These are phyloP conservation scores for Amanita polypyramis DNA, from an alignment of 768 basidiomycete species.

Conservation along the genomic window DNA sequence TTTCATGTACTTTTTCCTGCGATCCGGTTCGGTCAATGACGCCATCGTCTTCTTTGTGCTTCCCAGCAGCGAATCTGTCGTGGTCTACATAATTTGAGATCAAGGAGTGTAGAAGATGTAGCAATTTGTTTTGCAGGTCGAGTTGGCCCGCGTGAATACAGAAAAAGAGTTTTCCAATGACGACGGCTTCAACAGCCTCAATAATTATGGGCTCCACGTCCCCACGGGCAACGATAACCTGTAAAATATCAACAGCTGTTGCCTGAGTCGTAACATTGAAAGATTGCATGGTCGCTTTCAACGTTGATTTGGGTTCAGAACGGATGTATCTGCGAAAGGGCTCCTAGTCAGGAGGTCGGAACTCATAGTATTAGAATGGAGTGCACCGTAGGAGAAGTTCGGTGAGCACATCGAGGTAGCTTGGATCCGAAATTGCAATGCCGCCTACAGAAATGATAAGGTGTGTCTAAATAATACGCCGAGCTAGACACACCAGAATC, in stretches of 20 bases:
- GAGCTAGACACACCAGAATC: slow-evolving; percentile 36
- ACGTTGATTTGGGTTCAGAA: slow-evolving; percentile 55
- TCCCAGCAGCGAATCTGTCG: slow-evolving; percentile 13
- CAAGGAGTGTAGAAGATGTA: slow-evolving; percentile 83
- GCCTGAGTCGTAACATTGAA: slow-evolving; percentile 63
- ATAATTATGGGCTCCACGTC: slow-evolving; percentile 57
- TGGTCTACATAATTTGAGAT: slow-evolving; percentile 31
- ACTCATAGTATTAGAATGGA: slow-evolving; percentile 11
- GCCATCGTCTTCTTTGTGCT: slow-evolving; percentile 21
- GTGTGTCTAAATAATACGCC: slow-evolving; percentile 2
- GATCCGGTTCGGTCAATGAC: slow-evolving; percentile 21
- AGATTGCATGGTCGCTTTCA: slow-evolving; percentile 42
- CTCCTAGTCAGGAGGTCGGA: not conserved
- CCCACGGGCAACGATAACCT: slow-evolving; percentile 71
- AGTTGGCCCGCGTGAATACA: slow-evolving; percentile 60
- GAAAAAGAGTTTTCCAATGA: slow-evolving; percentile 68
- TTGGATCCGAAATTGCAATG: slow-evolving; percentile 40
- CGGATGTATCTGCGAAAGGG: slow-evolving; percentile 49
- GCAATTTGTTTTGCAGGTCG: slow-evolving; percentile 86
- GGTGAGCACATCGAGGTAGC: slow-evolving; percentile 69
- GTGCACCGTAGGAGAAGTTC: slow-evolving; percentile 62
- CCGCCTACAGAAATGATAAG: slow-evolving; percentile 18
- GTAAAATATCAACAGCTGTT: slow-evolving; percentile 69
- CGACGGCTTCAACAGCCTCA: slow-evolving; percentile 54
- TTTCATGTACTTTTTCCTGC: slow-evolving; percentile 22